These are phyloP conservation scores for Quercus phellos DNA, from an alignment of 331 rosid genomes.

Conservation along the genomic window DNA sequence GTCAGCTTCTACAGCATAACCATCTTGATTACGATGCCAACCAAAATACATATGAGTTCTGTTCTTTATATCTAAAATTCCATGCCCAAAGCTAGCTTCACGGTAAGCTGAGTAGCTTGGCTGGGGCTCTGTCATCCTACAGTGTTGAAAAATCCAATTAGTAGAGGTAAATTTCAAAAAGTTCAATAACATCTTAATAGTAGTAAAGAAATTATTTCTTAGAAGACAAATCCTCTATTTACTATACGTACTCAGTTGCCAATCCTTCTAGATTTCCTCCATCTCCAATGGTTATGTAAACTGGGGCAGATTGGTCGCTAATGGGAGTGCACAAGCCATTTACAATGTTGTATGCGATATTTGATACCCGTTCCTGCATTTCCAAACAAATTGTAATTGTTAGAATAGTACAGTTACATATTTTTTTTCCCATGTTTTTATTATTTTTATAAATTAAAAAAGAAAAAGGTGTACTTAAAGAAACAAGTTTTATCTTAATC, in stretches of 20 bases:
- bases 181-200: neutral
- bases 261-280: constrained; percentile 86
- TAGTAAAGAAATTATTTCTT: no score
- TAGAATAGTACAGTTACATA: neutral
- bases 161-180: neutral
- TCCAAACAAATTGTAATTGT: neutral
- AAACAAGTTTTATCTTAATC: neutral
- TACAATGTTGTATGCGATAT: constrained; percentile 50
- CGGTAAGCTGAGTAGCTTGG: constrained; percentile 71
- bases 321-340: constrained; percentile 53
- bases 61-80: constrained; percentile 59
- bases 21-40: constrained; percentile 72
- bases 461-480: neutral
- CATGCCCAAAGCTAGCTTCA: constrained; percentile 74
- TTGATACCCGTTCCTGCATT: constrained; percentile 62
- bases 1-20: constrained; percentile 60
- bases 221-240: neutral
- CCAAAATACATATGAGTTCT: constrained; percentile 52
- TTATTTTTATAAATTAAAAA: no score
- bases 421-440: neutral
- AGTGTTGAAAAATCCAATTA: constrained; percentile 7
- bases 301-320: constrained; percentile 50
- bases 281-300: constrained; percentile 78
- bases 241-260: constrained; percentile 40
- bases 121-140: constrained; percentile 76